A percentile compares a stretch with the other conserved stretches of the same genome.
Evolutionary conservation across 805 yeast species (phyloP).

Genomic region (Ogataea chonburiensis): DNA sequence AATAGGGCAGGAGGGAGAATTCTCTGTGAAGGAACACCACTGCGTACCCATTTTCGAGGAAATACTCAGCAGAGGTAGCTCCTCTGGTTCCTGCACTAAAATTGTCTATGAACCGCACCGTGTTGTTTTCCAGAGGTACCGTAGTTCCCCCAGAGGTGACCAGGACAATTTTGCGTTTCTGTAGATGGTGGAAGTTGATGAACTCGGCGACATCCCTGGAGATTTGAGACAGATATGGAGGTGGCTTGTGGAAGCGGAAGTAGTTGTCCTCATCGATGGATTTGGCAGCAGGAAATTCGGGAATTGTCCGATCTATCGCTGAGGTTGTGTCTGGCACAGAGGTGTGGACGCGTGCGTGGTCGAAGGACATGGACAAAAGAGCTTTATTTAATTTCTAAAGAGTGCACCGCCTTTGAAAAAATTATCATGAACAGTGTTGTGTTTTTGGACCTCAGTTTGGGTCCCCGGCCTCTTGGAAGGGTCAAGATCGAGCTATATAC

Average conservation of each 20-base stretch:
- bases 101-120: constrained; percentile 94
- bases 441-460: constrained; percentile 33
- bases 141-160: constrained; percentile 98
- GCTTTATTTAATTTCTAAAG: neutral
- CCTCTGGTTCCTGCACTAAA: constrained; percentile 98
- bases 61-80: constrained; percentile 91
- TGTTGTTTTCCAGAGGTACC: constrained; percentile 94
- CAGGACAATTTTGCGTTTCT: constrained; percentile 57
- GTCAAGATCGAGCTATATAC: constrained; percentile 44
- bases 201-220: constrained; percentile 58
- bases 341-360: constrained; percentile 46
- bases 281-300: constrained; percentile 76
- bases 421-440: constrained; percentile 11
- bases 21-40: constrained; percentile 92
- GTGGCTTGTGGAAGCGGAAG: constrained; percentile 71
- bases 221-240: constrained; percentile 66
- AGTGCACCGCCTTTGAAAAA: constrained; percentile 9
- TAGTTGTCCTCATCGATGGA: constrained; percentile 71
- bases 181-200: constrained; percentile 50
- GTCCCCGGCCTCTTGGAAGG: constrained; percentile 38
- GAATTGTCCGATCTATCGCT: constrained; percentile 78
- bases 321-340: constrained; percentile 65
- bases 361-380: constrained; percentile 14
- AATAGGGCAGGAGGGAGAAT: constrained; percentile 86
- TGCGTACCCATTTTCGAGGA: constrained; percentile 81